Conservation (phyloP, 352 stramenopile species). For the Aphanomyces astaci region DNA sequence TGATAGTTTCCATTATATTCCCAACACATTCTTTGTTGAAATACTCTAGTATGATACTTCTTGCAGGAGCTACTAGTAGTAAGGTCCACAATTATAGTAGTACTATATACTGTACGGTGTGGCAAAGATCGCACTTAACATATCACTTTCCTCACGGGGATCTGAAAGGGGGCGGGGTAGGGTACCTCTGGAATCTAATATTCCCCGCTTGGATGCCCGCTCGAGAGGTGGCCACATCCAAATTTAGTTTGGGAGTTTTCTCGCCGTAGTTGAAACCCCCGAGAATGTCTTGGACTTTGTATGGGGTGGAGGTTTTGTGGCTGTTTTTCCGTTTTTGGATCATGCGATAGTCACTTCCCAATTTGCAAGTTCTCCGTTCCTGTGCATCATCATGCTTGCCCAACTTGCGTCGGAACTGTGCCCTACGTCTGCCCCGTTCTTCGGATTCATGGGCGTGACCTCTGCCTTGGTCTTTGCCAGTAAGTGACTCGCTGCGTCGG, state of each 20-base stretch:
- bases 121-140: not conserved
- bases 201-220: not conserved
- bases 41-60: not conserved
- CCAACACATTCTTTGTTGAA: not conserved
- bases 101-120: too few species aligned
- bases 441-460: conserved; percentile 99
- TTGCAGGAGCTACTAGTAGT: not conserved
- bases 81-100: not conserved
- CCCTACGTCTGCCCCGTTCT: conserved; percentile 98
- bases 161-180: not conserved
- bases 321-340: conserved; percentile 14
- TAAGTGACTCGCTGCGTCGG: conserved; percentile 37
- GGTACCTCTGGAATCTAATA: not conserved
- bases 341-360: conserved; percentile 15
- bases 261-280: conserved; percentile 1
- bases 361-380: conserved; percentile 6
- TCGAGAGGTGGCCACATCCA: not conserved
- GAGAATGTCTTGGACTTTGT: conserved; percentile 1
- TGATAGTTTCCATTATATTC: not conserved
- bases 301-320: conserved; percentile 4
- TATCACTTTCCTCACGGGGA: too few species aligned
- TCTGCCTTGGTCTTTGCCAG: conserved; percentile 90
- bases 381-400: conserved; percentile 3
- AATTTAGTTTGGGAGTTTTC: conserved; percentile 14
- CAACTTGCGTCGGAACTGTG: conserved; percentile 84